Percentiles rank a stretch among this genome's conserved stretches.
Evolutionary conservation across 257 asterid genomes (phyloP).

Genomic region (Dorcoceras hygrometricum): DNA sequence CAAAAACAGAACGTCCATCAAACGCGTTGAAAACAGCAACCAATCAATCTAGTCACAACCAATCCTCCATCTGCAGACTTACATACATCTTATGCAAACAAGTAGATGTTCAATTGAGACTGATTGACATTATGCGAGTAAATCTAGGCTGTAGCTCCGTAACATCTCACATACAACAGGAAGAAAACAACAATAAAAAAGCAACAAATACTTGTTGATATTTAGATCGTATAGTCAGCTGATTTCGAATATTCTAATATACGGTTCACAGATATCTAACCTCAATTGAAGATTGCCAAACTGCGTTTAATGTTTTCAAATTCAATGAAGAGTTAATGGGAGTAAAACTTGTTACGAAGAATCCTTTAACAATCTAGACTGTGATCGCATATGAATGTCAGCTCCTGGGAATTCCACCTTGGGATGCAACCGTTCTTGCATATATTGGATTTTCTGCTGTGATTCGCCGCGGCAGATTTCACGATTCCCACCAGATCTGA

Average conservation of each 20-base stretch:
- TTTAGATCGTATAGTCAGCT: constrained; percentile 21
- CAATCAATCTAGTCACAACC: constrained; percentile 2
- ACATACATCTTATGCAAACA: constrained; percentile 20
- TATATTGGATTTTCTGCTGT: constrained; percentile 15
- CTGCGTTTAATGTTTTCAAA: constrained; percentile 2
- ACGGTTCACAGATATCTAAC: constrained; percentile 22
- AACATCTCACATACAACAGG: constrained; percentile 16
- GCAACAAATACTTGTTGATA: constrained; percentile 16
- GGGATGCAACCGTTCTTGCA: constrained; percentile 20
- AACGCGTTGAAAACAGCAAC: constrained; percentile 6
- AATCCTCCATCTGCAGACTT: constrained; percentile 11
- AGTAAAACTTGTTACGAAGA: not conserved
- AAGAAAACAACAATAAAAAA: not conserved
- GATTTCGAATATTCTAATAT: not conserved
- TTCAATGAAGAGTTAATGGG: constrained; percentile 4
- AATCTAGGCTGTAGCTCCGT: constrained; percentile 21
- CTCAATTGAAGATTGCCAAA: constrained; percentile 33
- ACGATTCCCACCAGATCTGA: constrained; percentile 9
- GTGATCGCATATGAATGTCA: constrained; percentile 19
- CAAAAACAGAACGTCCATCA: constrained; percentile 14
- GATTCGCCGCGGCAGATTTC: constrained; percentile 26
- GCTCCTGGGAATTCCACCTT: constrained; percentile 4
- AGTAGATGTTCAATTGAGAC: constrained; percentile 14
- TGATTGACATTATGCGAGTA: constrained; percentile 12
- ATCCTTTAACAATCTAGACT: constrained; percentile 13